Base-by-base conservation (phyloP, 1,284 basidiomycete genomes). In the Cutaneotrichosporon curvatum region DNA sequence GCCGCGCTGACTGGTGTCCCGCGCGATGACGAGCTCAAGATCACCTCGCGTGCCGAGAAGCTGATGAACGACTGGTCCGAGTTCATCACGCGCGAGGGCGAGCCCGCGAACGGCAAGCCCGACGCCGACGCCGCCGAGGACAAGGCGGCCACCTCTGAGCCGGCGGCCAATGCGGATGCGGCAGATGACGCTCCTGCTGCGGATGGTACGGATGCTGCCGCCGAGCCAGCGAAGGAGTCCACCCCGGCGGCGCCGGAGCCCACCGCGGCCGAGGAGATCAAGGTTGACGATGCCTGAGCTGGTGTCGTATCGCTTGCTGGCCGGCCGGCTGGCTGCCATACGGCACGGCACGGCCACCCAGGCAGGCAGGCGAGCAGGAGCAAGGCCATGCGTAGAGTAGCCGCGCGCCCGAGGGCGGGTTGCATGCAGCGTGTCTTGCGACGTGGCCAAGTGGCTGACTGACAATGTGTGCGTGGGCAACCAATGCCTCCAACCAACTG, bases 21-120 rank as follows among this genome's bases (percentile, higher is more conserved):
- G 12, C 77, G 82, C 47, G 85, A 96, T 62, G 82, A 81, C 31
- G 83, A 94, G 66, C 88, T 83, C 77, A 79, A 85, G 58, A 92
- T 97, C 78, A 82, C 82, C 45, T 79, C 83, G 21, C 83, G 92
- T 28, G 73, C 76, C 4, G 56, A 66, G 43, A 72, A 68, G 55
- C 67, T 79, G 30, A 74, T 74, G 61, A 59, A 66, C 47, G 35
- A 44, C 33, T 43, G 41, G 42, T 28, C 34, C 35, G 35, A 44
- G 18, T 37, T 37, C 14, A 44, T 44, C 25, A 31, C 23, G 33
- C 42, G 35, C 25, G 32, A 34, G 32, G 25, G 35, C 42, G 42
- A 44, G 35, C 33, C 33, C 35, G 45, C 45, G 9, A 44, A 44
- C 35, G 48, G 43, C 21, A 35, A 44, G 34, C 30, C 48, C 18